phyloP scores from a whole-genome alignment of 768 basidiomycete species.

The Hirschioporus abietinus region DNA sequence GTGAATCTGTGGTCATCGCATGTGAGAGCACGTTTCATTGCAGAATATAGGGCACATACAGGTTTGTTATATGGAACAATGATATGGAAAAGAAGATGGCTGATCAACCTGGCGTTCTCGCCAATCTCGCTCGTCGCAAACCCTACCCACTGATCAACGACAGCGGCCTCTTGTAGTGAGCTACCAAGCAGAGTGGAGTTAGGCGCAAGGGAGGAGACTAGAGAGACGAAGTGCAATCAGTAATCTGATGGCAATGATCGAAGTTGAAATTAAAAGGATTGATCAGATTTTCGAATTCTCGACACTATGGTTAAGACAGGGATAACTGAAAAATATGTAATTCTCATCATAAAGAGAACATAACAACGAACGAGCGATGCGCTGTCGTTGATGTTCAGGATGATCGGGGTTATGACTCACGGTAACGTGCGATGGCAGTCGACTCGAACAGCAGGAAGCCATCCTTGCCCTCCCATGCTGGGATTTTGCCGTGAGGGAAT shows the following conservation, averaged over 20 bases:
- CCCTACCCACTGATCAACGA: conserved; percentile 82
- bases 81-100: conserved; percentile 37
- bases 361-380: conserved; percentile 19
- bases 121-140: conserved; percentile 66
- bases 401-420: conserved; percentile 49
- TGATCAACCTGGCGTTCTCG: conserved; percentile 30
- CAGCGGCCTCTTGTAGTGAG: conserved; percentile 58
- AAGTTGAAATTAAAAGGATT: conserved; percentile 9
- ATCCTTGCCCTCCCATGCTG: conserved; percentile 70
- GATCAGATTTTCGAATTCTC: conserved; percentile 41
- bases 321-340: conserved; percentile 53
- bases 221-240: conserved; percentile 18
- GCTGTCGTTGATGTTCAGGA: neutral
- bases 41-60: conserved; percentile 35
- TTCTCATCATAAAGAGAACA: conserved; percentile 33
- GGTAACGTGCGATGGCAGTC: conserved; percentile 76
- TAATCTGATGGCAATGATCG: conserved; percentile 3
- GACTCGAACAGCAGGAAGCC: conserved; percentile 79
- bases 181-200: conserved; percentile 75
- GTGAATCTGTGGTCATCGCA: conserved; percentile 46
- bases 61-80: conserved; percentile 77
- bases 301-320: conserved; percentile 65
- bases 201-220: conserved; percentile 74
- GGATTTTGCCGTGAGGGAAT: conserved; percentile 81
- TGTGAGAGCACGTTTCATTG: neutral